Conservation (phyloP, 1,284 basidiomycete species). For the Boletellus deceptivus region DNA sequence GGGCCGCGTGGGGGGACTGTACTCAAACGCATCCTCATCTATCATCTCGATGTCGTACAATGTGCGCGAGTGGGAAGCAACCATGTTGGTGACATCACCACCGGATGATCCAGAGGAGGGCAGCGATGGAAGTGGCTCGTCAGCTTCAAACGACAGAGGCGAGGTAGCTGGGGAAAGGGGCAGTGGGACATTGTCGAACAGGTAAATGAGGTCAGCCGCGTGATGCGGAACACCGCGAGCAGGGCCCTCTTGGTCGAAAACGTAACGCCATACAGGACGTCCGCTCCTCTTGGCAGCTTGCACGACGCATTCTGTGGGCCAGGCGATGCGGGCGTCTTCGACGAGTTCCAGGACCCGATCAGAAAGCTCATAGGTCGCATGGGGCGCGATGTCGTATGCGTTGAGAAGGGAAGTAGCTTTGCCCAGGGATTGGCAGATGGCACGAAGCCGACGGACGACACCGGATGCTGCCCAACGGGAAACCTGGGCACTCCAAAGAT, state of each 20-base stretch:
- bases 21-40: slow-evolving; percentile 27
- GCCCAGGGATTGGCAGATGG: slow-evolving; percentile 64
- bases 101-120: slow-evolving; percentile 33
- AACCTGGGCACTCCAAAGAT: slow-evolving; percentile 55
- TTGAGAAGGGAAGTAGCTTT: slow-evolving; percentile 60
- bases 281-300: slow-evolving; percentile 48
- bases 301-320: slow-evolving; percentile 66
- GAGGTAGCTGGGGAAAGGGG: slow-evolving; percentile 36
- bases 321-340: slow-evolving; percentile 68
- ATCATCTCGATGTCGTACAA: slow-evolving; percentile 29
- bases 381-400: slow-evolving; percentile 63
- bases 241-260: slow-evolving; percentile 76
- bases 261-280: slow-evolving; percentile 66
- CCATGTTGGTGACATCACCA: slow-evolving; percentile 29
- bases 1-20: slow-evolving; percentile 14
- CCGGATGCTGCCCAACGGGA: slow-evolving; percentile 61
- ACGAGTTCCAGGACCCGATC: slow-evolving; percentile 67
- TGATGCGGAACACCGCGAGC: slow-evolving; percentile 61
- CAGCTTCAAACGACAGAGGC: slow-evolving; percentile 39
- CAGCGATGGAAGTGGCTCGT: slow-evolving; percentile 32
- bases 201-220: slow-evolving; percentile 66
- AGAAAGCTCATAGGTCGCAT: slow-evolving; percentile 61
- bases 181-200: slow-evolving; percentile 68
- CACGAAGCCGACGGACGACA: slow-evolving; percentile 63
- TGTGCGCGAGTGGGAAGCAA: slow-evolving; percentile 25